Conservation (phyloP, 768 basidiomycete genomes). For the Suillus cothurnatus region DNA sequence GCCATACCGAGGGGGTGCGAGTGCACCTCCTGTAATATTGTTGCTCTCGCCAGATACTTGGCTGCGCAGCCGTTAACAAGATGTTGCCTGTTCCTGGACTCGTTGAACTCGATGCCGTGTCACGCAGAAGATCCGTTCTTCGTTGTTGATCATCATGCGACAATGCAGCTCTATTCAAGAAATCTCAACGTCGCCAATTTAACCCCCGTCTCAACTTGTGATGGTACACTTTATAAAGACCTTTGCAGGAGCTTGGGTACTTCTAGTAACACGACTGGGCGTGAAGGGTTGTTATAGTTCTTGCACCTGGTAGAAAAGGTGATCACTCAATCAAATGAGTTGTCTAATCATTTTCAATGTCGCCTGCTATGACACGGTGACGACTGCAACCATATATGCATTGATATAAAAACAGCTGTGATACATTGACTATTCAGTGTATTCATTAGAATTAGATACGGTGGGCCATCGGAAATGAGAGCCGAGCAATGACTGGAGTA, state of each 20-base stretch:
- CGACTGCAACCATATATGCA: background rate
- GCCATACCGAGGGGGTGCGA: background rate
- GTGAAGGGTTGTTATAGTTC: background rate
- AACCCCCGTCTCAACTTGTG: background rate
- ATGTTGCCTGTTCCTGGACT: background rate
- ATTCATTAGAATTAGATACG: background rate
- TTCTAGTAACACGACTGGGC: background rate
- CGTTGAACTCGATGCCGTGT: background rate
- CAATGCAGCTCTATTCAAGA: background rate
- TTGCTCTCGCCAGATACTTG: background rate
- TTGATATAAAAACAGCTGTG: background rate
- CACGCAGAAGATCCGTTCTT: background rate
- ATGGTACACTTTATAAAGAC: background rate
- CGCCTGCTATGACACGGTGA: background rate
- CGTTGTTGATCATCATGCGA: background rate
- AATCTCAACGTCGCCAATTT: background rate
- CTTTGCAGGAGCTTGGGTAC: background rate
- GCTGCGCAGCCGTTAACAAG: background rate
- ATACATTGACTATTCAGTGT: background rate
- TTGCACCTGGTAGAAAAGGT: background rate
- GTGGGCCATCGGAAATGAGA: background rate
- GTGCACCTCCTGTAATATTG: background rate
- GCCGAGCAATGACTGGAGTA: background rate
- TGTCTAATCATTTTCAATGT: background rate
- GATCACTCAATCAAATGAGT: background rate